Evolutionary conservation across 768 basidiomycete genomes (phyloP), one percentile per base, ranked within the genome.

Genomic region (Melanogaster broomeanus): DNA sequence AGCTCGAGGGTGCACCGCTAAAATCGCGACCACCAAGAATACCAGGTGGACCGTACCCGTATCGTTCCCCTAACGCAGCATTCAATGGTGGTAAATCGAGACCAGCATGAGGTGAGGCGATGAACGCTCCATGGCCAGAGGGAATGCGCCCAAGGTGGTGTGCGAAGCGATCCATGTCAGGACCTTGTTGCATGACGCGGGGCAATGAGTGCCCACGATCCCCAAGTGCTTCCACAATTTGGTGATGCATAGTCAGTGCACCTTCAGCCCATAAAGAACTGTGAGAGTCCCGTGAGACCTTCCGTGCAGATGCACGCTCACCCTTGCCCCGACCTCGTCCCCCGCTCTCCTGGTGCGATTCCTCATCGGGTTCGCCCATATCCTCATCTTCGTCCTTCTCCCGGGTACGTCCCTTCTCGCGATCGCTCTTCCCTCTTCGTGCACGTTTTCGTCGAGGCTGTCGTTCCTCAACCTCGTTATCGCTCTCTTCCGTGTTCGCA

Each of bases 81-180:
- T 71, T 75, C 48, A 85, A 69, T 1, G 86, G 80, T 3, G 88
- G 86, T 31, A 88, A 70, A 49, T 87, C 84, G 56, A 85, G 85
- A 33, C 81, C 80, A 15, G 77, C 73, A 59, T 72, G 62, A 39
- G 63, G 67, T 2, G 73, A 65, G 38, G 51, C 68, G 38, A 72
- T 72, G 49, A 70, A 70, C 15, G 65, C 63, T 28, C 70, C 69
- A 53, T 70, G 68, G 19, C 65, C 68, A 22, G 68, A 70, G 33
- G 64, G 64, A 53, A 70, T 64, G 22, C 68, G 68, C 16, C 68
- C 67, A 40, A 72, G 64, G 24, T 69, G 68, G 47, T 69, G 68
- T 3, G 70, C 62, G 22, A 70, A 68, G 25, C 68, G 68, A 42
- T 71, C 68, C 51, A 69, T 39, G 21, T 67, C 61, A 35, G 61